Base-by-base conservation (phyloP, 106 monocot species). In the Dioscorea zingiberensis region DNA sequence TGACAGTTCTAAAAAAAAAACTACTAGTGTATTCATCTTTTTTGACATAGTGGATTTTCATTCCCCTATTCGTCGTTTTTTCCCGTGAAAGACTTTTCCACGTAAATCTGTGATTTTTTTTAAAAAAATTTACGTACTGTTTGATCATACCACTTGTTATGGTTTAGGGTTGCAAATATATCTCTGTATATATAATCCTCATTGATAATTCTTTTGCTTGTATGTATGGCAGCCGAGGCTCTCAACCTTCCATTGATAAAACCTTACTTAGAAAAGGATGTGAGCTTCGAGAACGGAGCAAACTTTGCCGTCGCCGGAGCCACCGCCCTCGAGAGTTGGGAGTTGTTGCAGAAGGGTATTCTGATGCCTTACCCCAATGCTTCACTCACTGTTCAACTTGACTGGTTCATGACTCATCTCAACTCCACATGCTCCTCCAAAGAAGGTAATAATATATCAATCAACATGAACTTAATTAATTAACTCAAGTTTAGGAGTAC, bases 251-350 rank as follows among this genome's bases (percentile, higher is more conserved):
- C 81, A n/a, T n/a, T 65, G 3, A 63, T 78, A 19, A 48, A 69
- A 2, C 85, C 85, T 1, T 81, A 78, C 55, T 51, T 81, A 55
- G 61, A 53, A 2, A 23, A 26, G 11, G 11, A 21, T 21, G 55
- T 19, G 1, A 48, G 51, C 26, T 85, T 85, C 68, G 21, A 25
- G 2, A 48, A 72, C 4, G 81, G 85, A 19, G 78, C 58, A 2
- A 85, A 85, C 38, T 85, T 85, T 27, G 81, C 81, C 2, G 74
- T 85, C 13, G 75, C 63, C 22, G 77, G 85, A 8, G 81, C 85
- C 48, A 81, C 77, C 1, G 81, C 85, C 1, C 70, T 85, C 14
- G 64, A 74, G 30, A 18, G 23, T 10, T 27, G 38, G 45, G 71
- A 64, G 51, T 74, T 77, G 62, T 17, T 45, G 7, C 15, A 64